A percentile compares a stretch with the other conserved stretches of the same genome.
phyloP scores from a whole-genome alignment of 352 stramenopile genomes.

The Pythium coloratum region DNA sequence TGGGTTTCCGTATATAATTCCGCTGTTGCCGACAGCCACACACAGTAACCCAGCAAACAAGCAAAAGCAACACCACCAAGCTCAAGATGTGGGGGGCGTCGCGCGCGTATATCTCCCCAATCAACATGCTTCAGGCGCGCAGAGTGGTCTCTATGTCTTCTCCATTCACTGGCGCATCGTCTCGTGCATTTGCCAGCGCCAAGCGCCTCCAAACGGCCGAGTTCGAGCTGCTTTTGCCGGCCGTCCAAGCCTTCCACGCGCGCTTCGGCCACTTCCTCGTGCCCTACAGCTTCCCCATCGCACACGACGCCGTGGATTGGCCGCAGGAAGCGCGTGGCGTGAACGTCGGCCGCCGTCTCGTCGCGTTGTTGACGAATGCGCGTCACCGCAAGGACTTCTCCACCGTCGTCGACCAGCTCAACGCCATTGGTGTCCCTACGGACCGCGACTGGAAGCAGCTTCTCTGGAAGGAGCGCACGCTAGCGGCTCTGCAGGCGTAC shows the following conservation, averaged over 20 bases:
- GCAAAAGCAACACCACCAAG: background rate
- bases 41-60: background rate
- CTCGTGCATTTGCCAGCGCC: slow-evolving; percentile 13
- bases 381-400: slow-evolving; percentile 8
- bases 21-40: no score
- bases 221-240: slow-evolving; percentile 22
- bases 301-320: slow-evolving; percentile 10
- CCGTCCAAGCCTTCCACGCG: slow-evolving; percentile 11
- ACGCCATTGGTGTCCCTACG: slow-evolving; percentile 11
- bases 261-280: slow-evolving; percentile 25
- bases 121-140: background rate
- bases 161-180: background rate
- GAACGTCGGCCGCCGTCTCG: slow-evolving; percentile 20
- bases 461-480: slow-evolving; percentile 20
- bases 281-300: slow-evolving; percentile 25
- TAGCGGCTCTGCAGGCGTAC: slow-evolving; percentile 22
- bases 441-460: slow-evolving; percentile 19
- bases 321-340: slow-evolving; percentile 18
- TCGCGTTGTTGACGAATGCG: slow-evolving; percentile 19
- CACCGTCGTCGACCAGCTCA: slow-evolving; percentile 1
- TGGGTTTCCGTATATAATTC: no score
- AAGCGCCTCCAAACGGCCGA: background rate
- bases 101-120: slow-evolving; percentile 7
- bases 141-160: background rate
- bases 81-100: slow-evolving; percentile 15